Percentiles rank a stretch among this genome's conserved stretches.
phyloP scores from a whole-genome alignment of 192 early-diverging fungal genomes.

The Rhizophagus clarus region DNA sequence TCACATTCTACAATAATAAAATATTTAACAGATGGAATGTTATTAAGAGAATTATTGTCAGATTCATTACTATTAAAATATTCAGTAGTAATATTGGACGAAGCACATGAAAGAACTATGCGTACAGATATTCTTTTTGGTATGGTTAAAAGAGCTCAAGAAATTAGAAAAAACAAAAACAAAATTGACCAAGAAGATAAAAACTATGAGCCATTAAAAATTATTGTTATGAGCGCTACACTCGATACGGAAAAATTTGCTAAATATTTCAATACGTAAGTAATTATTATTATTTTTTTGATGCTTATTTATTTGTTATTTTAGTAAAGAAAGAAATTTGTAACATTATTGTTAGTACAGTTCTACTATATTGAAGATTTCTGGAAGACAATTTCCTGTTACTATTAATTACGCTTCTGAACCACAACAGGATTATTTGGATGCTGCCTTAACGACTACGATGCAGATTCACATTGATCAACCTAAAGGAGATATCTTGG shows the following conservation, averaged over 20 bases:
- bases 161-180: slow-evolving; percentile 54
- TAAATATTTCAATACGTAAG: slow-evolving; percentile 82
- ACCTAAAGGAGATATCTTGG: slow-evolving; percentile 87
- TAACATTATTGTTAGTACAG: neutral
- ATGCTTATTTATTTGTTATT: too few relatives aligned
- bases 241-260: slow-evolving; percentile 92
- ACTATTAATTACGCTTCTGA: slow-evolving; percentile 74
- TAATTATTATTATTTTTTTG: neutral
- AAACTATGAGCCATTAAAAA: slow-evolving; percentile 68
- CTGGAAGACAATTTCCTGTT: slow-evolving; percentile 91
- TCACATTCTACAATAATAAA: slow-evolving; percentile 78
- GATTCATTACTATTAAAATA: slow-evolving; percentile 80
- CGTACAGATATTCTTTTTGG: slow-evolving; percentile 95
- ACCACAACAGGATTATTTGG: slow-evolving; percentile 90
- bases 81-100: slow-evolving; percentile 89
- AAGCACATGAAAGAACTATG: slow-evolving; percentile 97
- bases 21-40: slow-evolving; percentile 97
- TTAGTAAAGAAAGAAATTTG: neutral
- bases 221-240: slow-evolving; percentile 96
- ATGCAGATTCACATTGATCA: slow-evolving; percentile 90
- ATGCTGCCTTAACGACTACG: slow-evolving; percentile 81
- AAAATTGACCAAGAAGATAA: slow-evolving; percentile 44
- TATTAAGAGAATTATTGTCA: slow-evolving; percentile 86
- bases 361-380: slow-evolving; percentile 83
- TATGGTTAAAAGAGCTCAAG: slow-evolving; percentile 88